Conservation (phyloP, 805 yeast genomes). For the Vanderwaltozyma polyspora region DNA sequence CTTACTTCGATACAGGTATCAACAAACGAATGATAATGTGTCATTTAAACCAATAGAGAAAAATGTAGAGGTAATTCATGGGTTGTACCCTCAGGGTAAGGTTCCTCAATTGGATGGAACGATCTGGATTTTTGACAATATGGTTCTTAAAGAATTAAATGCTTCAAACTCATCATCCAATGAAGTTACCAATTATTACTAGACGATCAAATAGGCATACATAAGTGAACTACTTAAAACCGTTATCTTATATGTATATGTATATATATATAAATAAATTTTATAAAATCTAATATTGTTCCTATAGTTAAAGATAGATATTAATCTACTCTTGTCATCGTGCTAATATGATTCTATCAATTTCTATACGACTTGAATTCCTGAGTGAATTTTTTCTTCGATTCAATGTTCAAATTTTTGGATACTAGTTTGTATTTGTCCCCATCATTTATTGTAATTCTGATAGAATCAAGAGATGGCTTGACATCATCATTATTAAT, state of each 20-base stretch:
- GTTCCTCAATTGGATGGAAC: constrained; percentile 15
- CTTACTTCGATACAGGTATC: constrained; percentile 20
- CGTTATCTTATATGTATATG: no score
- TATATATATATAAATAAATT: no score
- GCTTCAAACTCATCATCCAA: no score
- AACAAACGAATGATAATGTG: constrained; percentile 22
- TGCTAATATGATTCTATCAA: no score
- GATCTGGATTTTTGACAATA: constrained; percentile 15
- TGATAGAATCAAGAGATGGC: constrained; percentile 17
- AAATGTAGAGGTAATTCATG: constrained; percentile 8
- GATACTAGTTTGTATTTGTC: constrained; percentile 44
- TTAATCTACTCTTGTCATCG: no score
- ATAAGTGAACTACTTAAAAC: no score
- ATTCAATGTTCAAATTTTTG: constrained; percentile 30
- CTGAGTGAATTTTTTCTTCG: constrained; percentile 35
- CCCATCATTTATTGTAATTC: constrained; percentile 28
- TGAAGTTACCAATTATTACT: neutral
- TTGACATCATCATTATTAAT: constrained; percentile 16
- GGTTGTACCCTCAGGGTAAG: constrained; percentile 19
- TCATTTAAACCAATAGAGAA: constrained; percentile 15
- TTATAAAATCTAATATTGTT: no score
- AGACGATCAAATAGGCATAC: neutral
- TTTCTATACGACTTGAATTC: no score
- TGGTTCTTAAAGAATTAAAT: constrained; percentile 2
- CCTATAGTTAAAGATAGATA: no score